A percentile compares a stretch with the other conserved stretches of the same genome.
These are phyloP conservation scores for Cadophora malorum DNA, from an alignment of 2,329 filamentous ascomycete species.

Conservation along the genomic window DNA sequence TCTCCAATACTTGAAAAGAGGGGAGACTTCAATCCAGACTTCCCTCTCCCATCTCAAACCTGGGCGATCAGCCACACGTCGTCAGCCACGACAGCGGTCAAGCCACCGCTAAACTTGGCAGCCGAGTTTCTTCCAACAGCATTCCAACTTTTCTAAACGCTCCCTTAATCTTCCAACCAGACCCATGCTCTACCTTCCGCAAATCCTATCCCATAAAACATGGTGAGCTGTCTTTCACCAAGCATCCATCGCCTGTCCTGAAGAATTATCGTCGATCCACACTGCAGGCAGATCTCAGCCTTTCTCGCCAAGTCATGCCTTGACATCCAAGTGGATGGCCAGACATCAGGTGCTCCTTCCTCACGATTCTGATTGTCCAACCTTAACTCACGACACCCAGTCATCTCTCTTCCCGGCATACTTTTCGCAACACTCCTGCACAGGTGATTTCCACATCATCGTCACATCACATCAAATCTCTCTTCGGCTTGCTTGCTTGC, in stretches of 20 bases:
- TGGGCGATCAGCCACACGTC: constrained; percentile 23
- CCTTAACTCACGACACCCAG: not conserved
- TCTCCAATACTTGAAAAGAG: not conserved
- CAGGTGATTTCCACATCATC: not conserved
- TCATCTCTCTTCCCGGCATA: not conserved
- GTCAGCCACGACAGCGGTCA: constrained; percentile 21
- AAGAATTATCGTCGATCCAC: constrained; percentile 1
- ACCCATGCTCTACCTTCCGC: not conserved
- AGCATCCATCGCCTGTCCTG: not conserved
- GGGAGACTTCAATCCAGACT: constrained; percentile 2
- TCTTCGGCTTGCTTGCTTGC: not conserved
- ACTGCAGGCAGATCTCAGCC: not conserved
- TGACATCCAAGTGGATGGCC: constrained; percentile 13
- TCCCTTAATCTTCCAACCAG: not conserved
- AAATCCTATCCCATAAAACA: not conserved
- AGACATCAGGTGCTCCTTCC: constrained; percentile 2
- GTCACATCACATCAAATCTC: not conserved
- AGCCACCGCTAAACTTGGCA: constrained; percentile 17
- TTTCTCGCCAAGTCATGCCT: constrained; percentile 14
- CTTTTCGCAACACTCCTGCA: not conserved
- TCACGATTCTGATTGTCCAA: constrained; percentile 11
- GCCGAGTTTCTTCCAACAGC: constrained; percentile 16
- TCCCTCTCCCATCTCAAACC: not conserved
- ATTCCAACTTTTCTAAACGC: constrained; percentile 21
- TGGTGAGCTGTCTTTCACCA: not conserved